Evolutionary conservation across 352 stramenopile genomes (phyloP), one percentile per base, ranked within the genome.

Genomic region (Globisporangium solare): DNA sequence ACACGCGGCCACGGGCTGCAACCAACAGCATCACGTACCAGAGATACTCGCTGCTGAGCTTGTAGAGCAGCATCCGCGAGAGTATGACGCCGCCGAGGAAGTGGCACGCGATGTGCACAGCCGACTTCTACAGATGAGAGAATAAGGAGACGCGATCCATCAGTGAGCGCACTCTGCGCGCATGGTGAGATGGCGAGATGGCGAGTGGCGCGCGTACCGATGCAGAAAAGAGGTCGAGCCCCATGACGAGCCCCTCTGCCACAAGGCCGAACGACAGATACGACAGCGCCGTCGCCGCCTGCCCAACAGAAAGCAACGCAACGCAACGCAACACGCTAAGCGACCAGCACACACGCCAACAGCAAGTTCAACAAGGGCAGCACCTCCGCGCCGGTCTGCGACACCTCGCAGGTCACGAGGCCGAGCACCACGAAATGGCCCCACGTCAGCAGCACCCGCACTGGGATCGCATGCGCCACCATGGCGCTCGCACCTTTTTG

Each of bases 11-110:
- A 17, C 18, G 21, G 2, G 11, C 39, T 18, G 5, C 24, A 27
- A 14, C 15, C 24, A 27, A 14, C 15, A 35, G 27, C 27, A 35
- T 35, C 4, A 35, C 64, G 35, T 60, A 85, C 77, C 80, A 88
- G 15, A 86, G 58, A 60, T 81, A 82, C 48, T 47, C 41, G 10
- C 56, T 56, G 4, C 62, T 58, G 46, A 86, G 51, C 6, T 73
- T 60, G 41, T 76, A 64, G 20, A 88, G 56, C 35, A 88, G 57
- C 14, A 77, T 67, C 48, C 78, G 72, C 13, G 76, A 71, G 39
- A 87, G 68, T 55, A 88, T 62, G n/a, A 89, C 31, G 17, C 80
- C 78, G 22, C 80, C 80, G 27, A 88, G 27, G 56, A 87, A 86
- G 53, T 91, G 80, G 40, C 76, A 72, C 45, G 57, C 50, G 18